Percentiles rank a stretch among this genome's conserved stretches.
phyloP scores from a whole-genome alignment of 208 protist genomes.

The Sergeia podlipaevii region DNA sequence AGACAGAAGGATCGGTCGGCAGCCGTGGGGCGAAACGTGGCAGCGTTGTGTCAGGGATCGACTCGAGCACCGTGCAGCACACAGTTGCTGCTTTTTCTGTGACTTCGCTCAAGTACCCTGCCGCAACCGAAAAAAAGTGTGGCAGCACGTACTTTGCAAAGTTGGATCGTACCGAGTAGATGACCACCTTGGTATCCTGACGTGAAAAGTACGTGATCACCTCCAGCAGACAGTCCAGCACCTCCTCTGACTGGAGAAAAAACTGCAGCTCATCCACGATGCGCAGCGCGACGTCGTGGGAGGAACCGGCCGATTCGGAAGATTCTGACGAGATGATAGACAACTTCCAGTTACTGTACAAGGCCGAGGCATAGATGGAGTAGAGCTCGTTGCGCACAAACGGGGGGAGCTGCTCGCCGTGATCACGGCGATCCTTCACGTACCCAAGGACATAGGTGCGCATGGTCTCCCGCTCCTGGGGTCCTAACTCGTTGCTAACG shows the following conservation, averaged over 20 bases:
- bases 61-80: slow-evolving; percentile 64
- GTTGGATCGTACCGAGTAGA: slow-evolving; percentile 33
- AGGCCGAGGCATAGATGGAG: slow-evolving; percentile 60
- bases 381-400: slow-evolving; percentile 69
- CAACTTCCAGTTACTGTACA: slow-evolving; percentile 80
- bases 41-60: slow-evolving; percentile 23
- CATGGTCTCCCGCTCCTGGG: slow-evolving; percentile 69
- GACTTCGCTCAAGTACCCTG: slow-evolving; percentile 14
- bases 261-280: slow-evolving; percentile 44
- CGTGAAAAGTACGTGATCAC: slow-evolving; percentile 61
- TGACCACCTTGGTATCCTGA: slow-evolving; percentile 38
- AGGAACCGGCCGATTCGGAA: no score
- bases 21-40: slow-evolving; percentile 30
- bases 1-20: slow-evolving; percentile 54
- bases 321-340: slow-evolving; percentile 24
- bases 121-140: slow-evolving; percentile 54
- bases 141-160: slow-evolving; percentile 60
- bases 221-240: slow-evolving; percentile 77
- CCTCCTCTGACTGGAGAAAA: slow-evolving; percentile 43
- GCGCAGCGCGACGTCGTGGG: neutral
- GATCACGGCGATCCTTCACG: slow-evolving; percentile 22
- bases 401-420: slow-evolving; percentile 40
- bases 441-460: slow-evolving; percentile 62
- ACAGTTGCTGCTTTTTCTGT: slow-evolving; percentile 35
- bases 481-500: slow-evolving; percentile 84